A percentile compares a stretch with the other conserved stretches of the same genome.
Evolutionary conservation across 306 rosid species (phyloP).

Genomic region (Sesbania bispinosa): DNA sequence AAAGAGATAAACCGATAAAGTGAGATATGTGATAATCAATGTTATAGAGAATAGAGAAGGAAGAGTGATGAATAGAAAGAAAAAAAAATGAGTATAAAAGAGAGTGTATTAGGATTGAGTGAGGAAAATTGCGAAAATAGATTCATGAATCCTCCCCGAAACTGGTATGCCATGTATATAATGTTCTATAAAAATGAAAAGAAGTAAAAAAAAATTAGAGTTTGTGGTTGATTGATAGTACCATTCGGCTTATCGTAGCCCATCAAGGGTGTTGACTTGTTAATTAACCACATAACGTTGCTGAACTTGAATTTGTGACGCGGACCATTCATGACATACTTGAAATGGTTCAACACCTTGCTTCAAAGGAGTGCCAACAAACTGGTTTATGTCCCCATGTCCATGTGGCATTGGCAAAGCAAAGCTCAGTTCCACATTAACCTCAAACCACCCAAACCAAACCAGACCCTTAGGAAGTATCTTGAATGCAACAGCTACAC

Average conservation of each 20-base stretch:
- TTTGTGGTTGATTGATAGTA: too few species aligned
- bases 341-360: conserved; percentile 22
- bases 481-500: conserved; percentile 38
- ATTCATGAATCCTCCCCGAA: too few species aligned
- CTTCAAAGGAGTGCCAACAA: background rate
- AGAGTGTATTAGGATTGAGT: too few species aligned
- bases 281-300: background rate
- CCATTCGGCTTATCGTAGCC: background rate
- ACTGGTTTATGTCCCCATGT: background rate
- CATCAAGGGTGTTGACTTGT: background rate
- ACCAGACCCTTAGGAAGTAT: conserved; percentile 41
- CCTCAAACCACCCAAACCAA: conserved; percentile 56
- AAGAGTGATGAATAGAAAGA: too few species aligned
- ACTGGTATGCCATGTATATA: too few species aligned
- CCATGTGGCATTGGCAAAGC: conserved; percentile 11
- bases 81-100: too few species aligned
- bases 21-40: too few species aligned
- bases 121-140: too few species aligned
- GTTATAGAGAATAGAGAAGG: too few species aligned
- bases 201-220: too few species aligned
- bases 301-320: background rate
- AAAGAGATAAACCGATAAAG: too few species aligned
- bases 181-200: too few species aligned
- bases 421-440: conserved; percentile 28
- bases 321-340: conserved; percentile 28